These are phyloP conservation scores for Hypoxylon lienhwacheense DNA, from an alignment of 495 filamentous ascomycete genomes.

Conservation along the genomic window DNA sequence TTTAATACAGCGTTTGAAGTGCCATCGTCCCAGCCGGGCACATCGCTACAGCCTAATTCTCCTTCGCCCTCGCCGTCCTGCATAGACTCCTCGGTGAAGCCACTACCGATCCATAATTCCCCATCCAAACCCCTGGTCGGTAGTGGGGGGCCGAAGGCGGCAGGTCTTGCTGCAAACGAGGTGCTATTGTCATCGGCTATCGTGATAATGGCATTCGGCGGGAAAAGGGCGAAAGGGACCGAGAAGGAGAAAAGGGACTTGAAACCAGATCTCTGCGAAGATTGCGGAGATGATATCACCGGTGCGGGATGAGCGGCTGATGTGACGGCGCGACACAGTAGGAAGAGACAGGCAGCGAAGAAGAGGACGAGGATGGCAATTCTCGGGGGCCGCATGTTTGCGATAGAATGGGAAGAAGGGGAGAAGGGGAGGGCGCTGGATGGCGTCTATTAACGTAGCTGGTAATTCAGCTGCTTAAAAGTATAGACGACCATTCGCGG, in stretches of 20 bases:
- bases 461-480: constrained; percentile 34
- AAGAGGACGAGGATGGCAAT: constrained; percentile 51
- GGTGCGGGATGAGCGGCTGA: constrained; percentile 36
- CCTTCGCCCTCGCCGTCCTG: constrained; percentile 69
- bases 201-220: constrained; percentile 90
- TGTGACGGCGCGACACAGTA: constrained; percentile 48
- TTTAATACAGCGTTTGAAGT: constrained; percentile 39
- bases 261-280: constrained; percentile 41
- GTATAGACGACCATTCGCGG: constrained; percentile 33
- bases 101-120: constrained; percentile 86
- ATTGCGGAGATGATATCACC: constrained; percentile 26
- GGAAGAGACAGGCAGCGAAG: constrained; percentile 51
- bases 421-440: too few relatives aligned
- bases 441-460: constrained; percentile 35
- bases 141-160: constrained; percentile 85
- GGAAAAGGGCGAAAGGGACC: constrained; percentile 74
- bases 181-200: constrained; percentile 98
- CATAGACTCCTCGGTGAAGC: constrained; percentile 75
- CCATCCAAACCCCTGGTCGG: constrained; percentile 76
- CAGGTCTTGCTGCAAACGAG: constrained; percentile 89
- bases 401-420: not conserved
- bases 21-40: constrained; percentile 82
- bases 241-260: constrained; percentile 52
- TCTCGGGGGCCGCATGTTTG: constrained; percentile 52
- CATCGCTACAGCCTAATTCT: constrained; percentile 96